Evolutionary conservation across 331 rosid genomes (phyloP).

Genomic region (Stylosanthes scabra): DNA sequence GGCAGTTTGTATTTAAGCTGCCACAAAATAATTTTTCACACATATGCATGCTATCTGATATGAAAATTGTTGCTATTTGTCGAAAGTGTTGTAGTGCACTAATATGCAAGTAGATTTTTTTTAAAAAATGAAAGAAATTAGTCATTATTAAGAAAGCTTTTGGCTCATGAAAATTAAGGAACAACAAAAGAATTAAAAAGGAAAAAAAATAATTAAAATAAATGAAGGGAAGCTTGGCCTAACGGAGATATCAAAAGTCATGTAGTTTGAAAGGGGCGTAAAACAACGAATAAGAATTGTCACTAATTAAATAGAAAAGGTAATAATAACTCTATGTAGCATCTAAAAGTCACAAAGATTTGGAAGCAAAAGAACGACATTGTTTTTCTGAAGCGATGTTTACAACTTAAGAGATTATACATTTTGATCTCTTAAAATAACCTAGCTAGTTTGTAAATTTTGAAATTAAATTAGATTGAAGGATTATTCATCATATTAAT

Average conservation of each 20-base stretch:
- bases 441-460: too few species aligned
- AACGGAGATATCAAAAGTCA: slow-evolving; percentile 52
- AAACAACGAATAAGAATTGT: neutral
- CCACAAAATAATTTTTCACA: too few species aligned
- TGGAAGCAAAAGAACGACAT: slow-evolving; percentile 44
- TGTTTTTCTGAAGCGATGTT: slow-evolving; percentile 32
- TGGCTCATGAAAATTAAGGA: slow-evolving; percentile 15
- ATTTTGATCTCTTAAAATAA: too few species aligned
- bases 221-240: slow-evolving; percentile 14
- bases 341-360: slow-evolving; percentile 46
- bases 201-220: neutral
- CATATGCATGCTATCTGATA: too few species aligned
- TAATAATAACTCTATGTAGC: slow-evolving; percentile 45
- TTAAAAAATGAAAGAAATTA: neutral
- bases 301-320: slow-evolving; percentile 28
- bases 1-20: too few species aligned
- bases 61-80: too few species aligned
- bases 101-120: neutral
- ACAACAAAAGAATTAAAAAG: slow-evolving; percentile 5
- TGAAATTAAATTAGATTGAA: too few species aligned
- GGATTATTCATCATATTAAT: too few species aligned
- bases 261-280: slow-evolving; percentile 2
- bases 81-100: too few species aligned
- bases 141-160: slow-evolving; percentile 30
- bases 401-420: slow-evolving; percentile 18